A percentile compares a stretch with the other conserved stretches of the same genome.
These are phyloP conservation scores for Globisporangium mamillatum DNA, from an alignment of 352 stramenopile species.

Conservation along the genomic window DNA sequence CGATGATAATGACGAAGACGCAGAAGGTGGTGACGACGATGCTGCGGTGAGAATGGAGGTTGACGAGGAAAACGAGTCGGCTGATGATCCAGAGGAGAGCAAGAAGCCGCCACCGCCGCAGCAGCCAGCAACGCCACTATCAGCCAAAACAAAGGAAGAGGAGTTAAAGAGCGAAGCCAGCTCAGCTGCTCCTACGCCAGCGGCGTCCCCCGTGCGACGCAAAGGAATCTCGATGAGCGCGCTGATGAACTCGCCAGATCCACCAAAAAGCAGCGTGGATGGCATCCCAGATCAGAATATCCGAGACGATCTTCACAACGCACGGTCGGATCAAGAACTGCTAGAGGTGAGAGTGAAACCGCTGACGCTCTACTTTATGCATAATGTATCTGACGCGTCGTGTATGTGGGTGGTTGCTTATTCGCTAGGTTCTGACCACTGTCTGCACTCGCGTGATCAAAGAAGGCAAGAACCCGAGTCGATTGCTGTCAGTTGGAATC, in stretches of 20 bases:
- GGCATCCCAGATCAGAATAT: conserved; percentile 55
- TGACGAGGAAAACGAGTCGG: conserved; percentile 6
- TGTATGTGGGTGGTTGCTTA: not conserved
- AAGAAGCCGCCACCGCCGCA: conserved; percentile 14
- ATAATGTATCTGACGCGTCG: not conserved
- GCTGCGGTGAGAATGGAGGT: conserved; percentile 19
- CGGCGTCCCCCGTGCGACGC: conserved; percentile 37
- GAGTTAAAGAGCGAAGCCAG: conserved; percentile 22
- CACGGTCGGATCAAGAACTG: conserved; percentile 30
- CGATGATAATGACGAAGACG: conserved; percentile 18
- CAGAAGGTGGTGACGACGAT: not conserved
- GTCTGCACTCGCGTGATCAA: conserved; percentile 52
- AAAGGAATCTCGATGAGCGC: conserved; percentile 60
- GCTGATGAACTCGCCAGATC: conserved; percentile 46
- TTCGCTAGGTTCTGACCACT: conserved; percentile 42
- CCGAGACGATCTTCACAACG: conserved; percentile 34
- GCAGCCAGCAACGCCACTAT: not conserved
- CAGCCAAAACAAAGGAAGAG: conserved; percentile 18
- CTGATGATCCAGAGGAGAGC: conserved; percentile 5
- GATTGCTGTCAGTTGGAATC: conserved; percentile 57
- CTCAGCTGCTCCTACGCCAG: conserved; percentile 27
- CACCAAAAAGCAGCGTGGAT: conserved; percentile 10
- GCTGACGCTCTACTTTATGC: conserved; percentile 2
- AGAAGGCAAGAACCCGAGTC: conserved; percentile 50
- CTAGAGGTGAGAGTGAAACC: conserved; percentile 34